These are phyloP conservation scores for Phoma sp. DNA, from an alignment of 2,329 filamentous ascomycete species.

Conservation along the genomic window DNA sequence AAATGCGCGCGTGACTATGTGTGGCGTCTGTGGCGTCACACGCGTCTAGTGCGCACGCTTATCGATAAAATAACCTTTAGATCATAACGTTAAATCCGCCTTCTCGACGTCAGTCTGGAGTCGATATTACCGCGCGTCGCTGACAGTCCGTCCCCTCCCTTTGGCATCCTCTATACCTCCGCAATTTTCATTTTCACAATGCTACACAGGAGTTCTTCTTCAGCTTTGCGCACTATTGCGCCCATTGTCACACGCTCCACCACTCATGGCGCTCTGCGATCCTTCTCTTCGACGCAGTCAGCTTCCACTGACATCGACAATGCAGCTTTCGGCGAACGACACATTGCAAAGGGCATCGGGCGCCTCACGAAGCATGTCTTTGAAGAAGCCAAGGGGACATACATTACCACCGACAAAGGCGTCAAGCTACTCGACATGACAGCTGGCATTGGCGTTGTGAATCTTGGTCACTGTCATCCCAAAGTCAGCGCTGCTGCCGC, in stretches of 20 bases:
- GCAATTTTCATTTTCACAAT: background rate
- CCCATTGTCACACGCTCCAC: slow-evolving; percentile 15
- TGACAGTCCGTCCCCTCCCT: background rate
- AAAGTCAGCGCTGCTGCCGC: slow-evolving; percentile 40
- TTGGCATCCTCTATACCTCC: background rate
- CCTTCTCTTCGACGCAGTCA: slow-evolving; percentile 28
- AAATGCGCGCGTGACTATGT: background rate
- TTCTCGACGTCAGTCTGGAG: background rate
- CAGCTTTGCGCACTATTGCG: slow-evolving; percentile 22
- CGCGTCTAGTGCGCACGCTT: slow-evolving; percentile 12
- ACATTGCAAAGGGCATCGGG: slow-evolving; percentile 41
- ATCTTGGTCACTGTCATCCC: slow-evolving; percentile 40
- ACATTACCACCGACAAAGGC: slow-evolving; percentile 39
- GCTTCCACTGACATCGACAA: slow-evolving; percentile 25
- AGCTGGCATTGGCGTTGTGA: slow-evolving; percentile 38
- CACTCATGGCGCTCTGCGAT: slow-evolving; percentile 13
- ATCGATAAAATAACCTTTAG: slow-evolving; percentile 8
- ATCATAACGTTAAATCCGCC: background rate
- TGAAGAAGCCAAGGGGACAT: slow-evolving; percentile 39
- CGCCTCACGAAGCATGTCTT: slow-evolving; percentile 42
- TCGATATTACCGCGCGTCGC: background rate
- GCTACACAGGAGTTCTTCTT: slow-evolving; percentile 19
- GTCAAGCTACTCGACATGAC: slow-evolving; percentile 41
- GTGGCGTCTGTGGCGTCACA: slow-evolving; percentile 16
- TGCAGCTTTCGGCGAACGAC: slow-evolving; percentile 36